Base-by-base conservation (phyloP, 352 stramenopile genomes). In the Pythium brachiatum region DNA sequence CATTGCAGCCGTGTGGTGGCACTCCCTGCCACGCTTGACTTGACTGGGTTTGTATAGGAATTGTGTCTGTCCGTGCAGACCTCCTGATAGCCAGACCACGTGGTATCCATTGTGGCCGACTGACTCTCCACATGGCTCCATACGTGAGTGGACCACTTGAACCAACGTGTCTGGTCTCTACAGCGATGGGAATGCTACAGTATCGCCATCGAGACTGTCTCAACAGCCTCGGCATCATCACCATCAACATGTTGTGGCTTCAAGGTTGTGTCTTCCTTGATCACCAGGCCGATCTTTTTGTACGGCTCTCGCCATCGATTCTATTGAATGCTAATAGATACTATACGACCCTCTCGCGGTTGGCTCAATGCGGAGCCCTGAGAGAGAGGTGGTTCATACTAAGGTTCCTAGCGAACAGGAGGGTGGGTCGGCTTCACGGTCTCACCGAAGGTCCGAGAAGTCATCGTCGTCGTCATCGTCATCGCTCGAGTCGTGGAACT, bases 401-500 rank as follows among this genome's bases (percentile, higher is more conserved):
- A 3, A 11, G 29, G 29, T 48, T 48, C 41, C 41, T 48, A 27
- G 41, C 20, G 16, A 26, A 9, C 41, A 48, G 21, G 7, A 21
- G 41, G 41, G 18, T 11, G 4, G 36, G 31, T 38, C 8, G 31
- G 8, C 31, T 38, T 43, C 36, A 43, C 15, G 16, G 20, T 27
- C 41, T 48, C 41, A 48, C n/a, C 41, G 41, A 20, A 48, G 20
- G 15, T 48, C 41, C 7, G 41, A 26, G 41, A 26, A 48, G 41
- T 27, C 41, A 16, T 21, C 39, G 29, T 53, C 50, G 23, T 39
- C 34, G 34, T 53, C 39, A 34, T 66, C 59, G 43, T 56, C 41
- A 43, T 66, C 50, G 32, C 58, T 65, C 15, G 47, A 63, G 43
- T 60, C 59, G 57, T 64, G 38, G 38, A 64, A 64, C 25, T 64